These are phyloP conservation scores for Spathaspora passalidarum DNA, from an alignment of 805 yeast species.

Conservation along the genomic window DNA sequence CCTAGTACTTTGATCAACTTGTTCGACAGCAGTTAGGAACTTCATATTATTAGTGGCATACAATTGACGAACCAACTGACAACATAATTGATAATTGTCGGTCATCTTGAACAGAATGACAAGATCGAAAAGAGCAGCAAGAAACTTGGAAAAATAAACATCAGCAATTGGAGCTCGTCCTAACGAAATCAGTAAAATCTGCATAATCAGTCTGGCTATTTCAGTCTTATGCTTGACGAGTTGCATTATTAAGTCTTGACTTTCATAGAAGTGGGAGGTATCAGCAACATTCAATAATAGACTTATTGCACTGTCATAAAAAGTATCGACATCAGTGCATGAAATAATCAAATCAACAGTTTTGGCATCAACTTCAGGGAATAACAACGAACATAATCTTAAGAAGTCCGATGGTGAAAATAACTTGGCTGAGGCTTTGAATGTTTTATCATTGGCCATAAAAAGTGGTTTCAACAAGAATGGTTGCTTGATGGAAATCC, in stretches of 20 bases:
- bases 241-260: constrained; percentile 34
- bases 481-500: constrained; percentile 29
- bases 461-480: constrained; percentile 30
- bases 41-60: constrained; percentile 25
- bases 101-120: constrained; percentile 32
- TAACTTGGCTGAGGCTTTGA: constrained; percentile 22
- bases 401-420: constrained; percentile 35
- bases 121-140: constrained; percentile 26
- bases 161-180: constrained; percentile 34
- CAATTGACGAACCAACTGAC: constrained; percentile 23
- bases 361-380: constrained; percentile 18
- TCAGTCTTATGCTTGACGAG: constrained; percentile 29
- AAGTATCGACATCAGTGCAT: constrained; percentile 21
- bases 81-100: constrained; percentile 19
- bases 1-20: constrained; percentile 18
- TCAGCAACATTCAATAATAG: constrained; percentile 30
- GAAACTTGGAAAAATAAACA: constrained; percentile 22
- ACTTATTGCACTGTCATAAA: constrained; percentile 26
- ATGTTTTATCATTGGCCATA: constrained; percentile 19
- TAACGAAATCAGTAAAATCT: constrained; percentile 23
- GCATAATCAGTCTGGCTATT: constrained; percentile 25
- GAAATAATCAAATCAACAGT: constrained; percentile 20
- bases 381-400: constrained; percentile 25
- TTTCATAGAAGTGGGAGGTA: constrained; percentile 26
- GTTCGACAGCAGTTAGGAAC: constrained; percentile 24